phyloP scores from a whole-genome alignment of 78 protist species.

The Dictyostelium intermedium region DNA sequence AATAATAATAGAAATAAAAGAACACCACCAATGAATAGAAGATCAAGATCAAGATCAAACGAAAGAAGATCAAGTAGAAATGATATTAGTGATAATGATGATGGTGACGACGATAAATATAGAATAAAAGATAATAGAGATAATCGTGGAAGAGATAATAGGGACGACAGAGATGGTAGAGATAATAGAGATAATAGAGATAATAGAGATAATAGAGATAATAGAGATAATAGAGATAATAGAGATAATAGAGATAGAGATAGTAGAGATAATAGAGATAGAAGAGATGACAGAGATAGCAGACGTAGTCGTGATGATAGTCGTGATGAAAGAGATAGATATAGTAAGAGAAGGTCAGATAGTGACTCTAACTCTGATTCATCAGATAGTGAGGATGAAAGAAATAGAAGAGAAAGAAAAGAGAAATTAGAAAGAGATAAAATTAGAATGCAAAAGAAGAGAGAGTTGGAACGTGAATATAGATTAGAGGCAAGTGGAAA shows the following conservation, averaged over 20 bases:
- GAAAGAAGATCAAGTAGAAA: background rate
- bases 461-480: slow-evolving; percentile 65
- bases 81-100: background rate
- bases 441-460: slow-evolving; percentile 76
- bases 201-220: background rate
- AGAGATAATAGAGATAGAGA: background rate
- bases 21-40: background rate
- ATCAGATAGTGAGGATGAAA: slow-evolving; percentile 12
- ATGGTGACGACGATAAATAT: background rate
- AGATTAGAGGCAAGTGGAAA: slow-evolving; percentile 80
- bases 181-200: background rate
- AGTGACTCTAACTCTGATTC: slow-evolving; percentile 1
- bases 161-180: background rate
- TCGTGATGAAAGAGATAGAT: slow-evolving; percentile 12
- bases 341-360: background rate
- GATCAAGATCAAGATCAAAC: background rate
- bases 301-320: slow-evolving; percentile 10
- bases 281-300: background rate
- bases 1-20: background rate
- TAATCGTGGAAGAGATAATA: background rate
- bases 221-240: background rate
- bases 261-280: background rate
- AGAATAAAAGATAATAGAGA: background rate
- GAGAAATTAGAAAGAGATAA: slow-evolving; percentile 74
- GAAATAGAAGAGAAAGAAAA: slow-evolving; percentile 13